Conservation (phyloP, 2,329 filamentous ascomycete genomes). For the Trichoderma oligosporum region DNA sequence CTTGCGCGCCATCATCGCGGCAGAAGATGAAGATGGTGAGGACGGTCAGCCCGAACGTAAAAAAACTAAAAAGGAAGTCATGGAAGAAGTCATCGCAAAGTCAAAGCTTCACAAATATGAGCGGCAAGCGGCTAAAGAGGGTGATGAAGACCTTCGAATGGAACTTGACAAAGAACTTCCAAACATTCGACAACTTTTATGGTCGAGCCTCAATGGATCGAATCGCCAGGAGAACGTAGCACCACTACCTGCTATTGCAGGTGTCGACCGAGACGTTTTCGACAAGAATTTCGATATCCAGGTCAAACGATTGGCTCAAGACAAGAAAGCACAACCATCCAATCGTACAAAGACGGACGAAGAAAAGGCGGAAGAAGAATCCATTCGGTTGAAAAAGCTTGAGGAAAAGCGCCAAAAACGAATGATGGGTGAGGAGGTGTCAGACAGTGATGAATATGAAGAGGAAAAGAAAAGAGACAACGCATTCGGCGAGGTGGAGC, state of each 20-base stretch:
- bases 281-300: slow-evolving; percentile 86
- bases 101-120: slow-evolving; percentile 95
- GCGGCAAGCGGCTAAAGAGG: slow-evolving; percentile 85
- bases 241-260: slow-evolving; percentile 36
- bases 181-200: slow-evolving; percentile 70
- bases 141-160: slow-evolving; percentile 81
- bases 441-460: slow-evolving; percentile 59
- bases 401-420: slow-evolving; percentile 78
- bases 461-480: slow-evolving; percentile 36
- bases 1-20: slow-evolving; percentile 43
- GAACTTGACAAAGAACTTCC: slow-evolving; percentile 80
- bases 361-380: slow-evolving; percentile 74
- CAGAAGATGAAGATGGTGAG: slow-evolving; percentile 46
- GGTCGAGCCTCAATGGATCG: slow-evolving; percentile 42
- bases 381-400: slow-evolving; percentile 69
- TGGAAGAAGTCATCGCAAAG: slow-evolving; percentile 97
- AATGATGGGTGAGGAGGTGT: slow-evolving; percentile 79
- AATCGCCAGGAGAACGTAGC: slow-evolving; percentile 29
- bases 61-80: slow-evolving; percentile 94
- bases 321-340: slow-evolving; percentile 79
- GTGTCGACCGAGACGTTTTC: slow-evolving; percentile 63
- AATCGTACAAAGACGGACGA: slow-evolving; percentile 90
- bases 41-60: slow-evolving; percentile 71
- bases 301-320: slow-evolving; percentile 75
- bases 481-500: slow-evolving; percentile 34